A percentile compares a stretch with the other conserved stretches of the same genome.
Conservation (phyloP, 495 filamentous ascomycete species). For the Apiosordaria backusii region DNA sequence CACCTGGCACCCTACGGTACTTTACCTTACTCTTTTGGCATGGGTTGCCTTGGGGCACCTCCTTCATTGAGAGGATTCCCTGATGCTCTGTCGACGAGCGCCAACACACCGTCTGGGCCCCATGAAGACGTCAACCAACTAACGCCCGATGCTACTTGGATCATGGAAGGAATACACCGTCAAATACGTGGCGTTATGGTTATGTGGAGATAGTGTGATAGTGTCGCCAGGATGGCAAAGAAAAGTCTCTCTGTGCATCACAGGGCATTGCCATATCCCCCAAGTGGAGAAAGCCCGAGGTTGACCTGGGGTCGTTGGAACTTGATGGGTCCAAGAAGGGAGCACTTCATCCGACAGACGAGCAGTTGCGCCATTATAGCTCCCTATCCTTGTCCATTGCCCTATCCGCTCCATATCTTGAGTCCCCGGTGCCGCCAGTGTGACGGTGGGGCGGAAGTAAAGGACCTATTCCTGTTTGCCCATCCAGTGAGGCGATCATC, state of each 20-base stretch:
- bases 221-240: neutral
- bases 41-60: neutral
- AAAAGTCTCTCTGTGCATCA: neutral
- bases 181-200: no score
- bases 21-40: neutral
- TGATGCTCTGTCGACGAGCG: no score
- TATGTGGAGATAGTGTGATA: no score
- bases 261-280: neutral
- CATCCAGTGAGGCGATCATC: neutral
- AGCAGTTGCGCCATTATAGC: neutral
- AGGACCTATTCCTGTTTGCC: neutral
- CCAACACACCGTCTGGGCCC: no score
- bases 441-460: neutral
- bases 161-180: no score
- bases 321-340: neutral
- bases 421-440: neutral
- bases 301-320: neutral
- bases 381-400: neutral
- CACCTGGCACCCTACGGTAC: neutral
- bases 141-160: no score
- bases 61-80: neutral
- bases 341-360: neutral
- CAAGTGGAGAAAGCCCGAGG: neutral
- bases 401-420: neutral
- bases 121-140: neutral